Evolutionary conservation across 495 filamentous ascomycete species (phyloP), one percentile per base, ranked within the genome.

Genomic region (Penicillium silybi): DNA sequence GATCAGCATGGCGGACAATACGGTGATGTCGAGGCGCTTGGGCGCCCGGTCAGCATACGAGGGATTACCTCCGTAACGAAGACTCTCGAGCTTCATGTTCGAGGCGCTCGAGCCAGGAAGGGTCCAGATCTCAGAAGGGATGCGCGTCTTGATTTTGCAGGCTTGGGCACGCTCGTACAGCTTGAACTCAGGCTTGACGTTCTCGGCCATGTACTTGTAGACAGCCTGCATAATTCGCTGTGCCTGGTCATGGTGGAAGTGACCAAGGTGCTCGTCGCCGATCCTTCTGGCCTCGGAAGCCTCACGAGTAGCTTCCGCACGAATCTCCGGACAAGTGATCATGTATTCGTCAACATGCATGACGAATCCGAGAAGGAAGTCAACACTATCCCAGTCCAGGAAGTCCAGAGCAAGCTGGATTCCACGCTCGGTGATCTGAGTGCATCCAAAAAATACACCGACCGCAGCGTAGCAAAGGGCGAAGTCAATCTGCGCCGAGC

Each of bases 381-480:
- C 68, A 29, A 67, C 41, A 11, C 57, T 74, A 1, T 62, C 59
- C 64, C 61, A 69, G 26, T 50, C 45, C 3, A 72, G 41, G 1
- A 64, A 40, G 3, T 51, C 55, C 3, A 64, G 7, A 4, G 57
- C 61, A 22, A 72, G 46, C 0, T 53, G 40, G n/a, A 72, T 63
- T 0, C 65, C 70, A 0, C 51, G 48, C n/a, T 64, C 47, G 6
- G 58, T 50, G 39, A 72, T 38, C 1, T 54, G 50, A 6, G 23
- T 22, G 17, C 50, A 20, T 4, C 54, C 53, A 15, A 74, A 59
- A 44, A 70, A 72, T 0, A 61, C 64, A 0, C 68, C 68, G 1
- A 59, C 56, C 0, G 59, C 46, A 10, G 61, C 67, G 52, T 72
- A 71, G 48, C 58, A 67, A 9, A 70, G 26, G 10, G 65, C 61